Evolutionary conservation across 148 eudicot species (phyloP).

Genomic region (Chenopodium quinoa): DNA sequence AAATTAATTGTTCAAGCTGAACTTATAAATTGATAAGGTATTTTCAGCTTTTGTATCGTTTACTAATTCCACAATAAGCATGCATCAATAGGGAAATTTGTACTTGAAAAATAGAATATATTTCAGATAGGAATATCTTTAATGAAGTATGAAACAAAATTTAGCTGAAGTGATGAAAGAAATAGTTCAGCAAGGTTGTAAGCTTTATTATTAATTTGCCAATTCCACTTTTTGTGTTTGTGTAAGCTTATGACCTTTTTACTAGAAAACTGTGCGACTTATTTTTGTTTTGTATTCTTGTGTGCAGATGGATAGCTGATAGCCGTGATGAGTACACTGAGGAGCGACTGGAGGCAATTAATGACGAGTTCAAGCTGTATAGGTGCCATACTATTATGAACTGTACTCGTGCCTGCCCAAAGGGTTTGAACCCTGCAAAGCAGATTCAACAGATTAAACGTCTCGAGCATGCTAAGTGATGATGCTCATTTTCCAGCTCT

Average conservation of each 20-base stretch:
- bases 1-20: neutral
- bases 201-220: too few relatives aligned
- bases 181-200: neutral
- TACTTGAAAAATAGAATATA: too few relatives aligned
- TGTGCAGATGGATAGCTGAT: constrained; percentile 94
- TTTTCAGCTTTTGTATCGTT: neutral
- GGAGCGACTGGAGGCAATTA: constrained; percentile 85
- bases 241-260: neutral
- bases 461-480: constrained; percentile 43
- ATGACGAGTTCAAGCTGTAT: constrained; percentile 92
- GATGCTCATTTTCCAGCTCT: neutral
- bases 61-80: neutral
- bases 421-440: constrained; percentile 92
- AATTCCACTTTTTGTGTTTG: neutral
- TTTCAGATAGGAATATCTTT: neutral
- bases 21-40: neutral
- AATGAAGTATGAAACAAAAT: neutral
- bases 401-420: constrained; percentile 94
- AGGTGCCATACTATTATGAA: constrained; percentile 96
- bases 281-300: neutral
- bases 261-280: neutral
- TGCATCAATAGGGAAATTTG: neutral
- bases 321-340: constrained; percentile 96
- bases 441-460: constrained; percentile 84
- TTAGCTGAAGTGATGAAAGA: neutral